A percentile compares a stretch with the other conserved stretches of the same genome.
These are phyloP conservation scores for Adansonia grandidieri DNA, from an alignment of 441 rosid species.

Conservation along the genomic window DNA sequence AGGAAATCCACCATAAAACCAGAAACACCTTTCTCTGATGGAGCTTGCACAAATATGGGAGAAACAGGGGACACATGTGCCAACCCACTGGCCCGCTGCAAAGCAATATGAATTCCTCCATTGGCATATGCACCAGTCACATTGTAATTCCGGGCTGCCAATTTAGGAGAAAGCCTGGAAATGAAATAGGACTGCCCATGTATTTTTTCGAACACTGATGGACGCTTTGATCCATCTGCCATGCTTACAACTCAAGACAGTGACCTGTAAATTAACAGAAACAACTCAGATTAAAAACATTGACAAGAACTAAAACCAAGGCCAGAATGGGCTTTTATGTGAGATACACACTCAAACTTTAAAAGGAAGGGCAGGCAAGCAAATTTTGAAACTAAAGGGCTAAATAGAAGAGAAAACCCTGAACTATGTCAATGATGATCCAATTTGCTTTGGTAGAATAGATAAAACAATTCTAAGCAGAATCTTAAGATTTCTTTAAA, in stretches of 20 bases:
- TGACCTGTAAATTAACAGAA: constrained; percentile 39
- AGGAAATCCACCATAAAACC: constrained; percentile 60
- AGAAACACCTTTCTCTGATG: constrained; percentile 54
- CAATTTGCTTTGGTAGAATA: not conserved
- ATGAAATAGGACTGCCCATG: constrained; percentile 56
- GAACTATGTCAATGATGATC: not conserved
- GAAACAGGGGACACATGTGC: constrained; percentile 39
- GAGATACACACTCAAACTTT: not conserved
- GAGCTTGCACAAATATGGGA: constrained; percentile 53
- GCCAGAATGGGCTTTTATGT: not conserved
- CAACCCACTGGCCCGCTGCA: constrained; percentile 41
- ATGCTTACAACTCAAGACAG: constrained; percentile 43
- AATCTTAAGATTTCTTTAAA: not conserved
- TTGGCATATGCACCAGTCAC: constrained; percentile 39
- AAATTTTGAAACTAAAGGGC: not conserved
- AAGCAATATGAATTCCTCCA: constrained; percentile 46
- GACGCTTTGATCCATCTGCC: constrained; percentile 72
- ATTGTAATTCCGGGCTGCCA: constrained; percentile 32
- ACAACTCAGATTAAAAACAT: too few relatives aligned
- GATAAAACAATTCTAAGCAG: not conserved
- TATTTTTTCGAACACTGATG: constrained; percentile 64
- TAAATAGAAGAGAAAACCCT: not conserved
- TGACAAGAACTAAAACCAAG: not conserved
- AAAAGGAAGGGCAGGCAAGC: not conserved
- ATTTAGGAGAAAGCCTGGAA: constrained; percentile 50